phyloP scores from a whole-genome alignment of 1,139 yeast genomes.

The Citeromyces siamensis region DNA sequence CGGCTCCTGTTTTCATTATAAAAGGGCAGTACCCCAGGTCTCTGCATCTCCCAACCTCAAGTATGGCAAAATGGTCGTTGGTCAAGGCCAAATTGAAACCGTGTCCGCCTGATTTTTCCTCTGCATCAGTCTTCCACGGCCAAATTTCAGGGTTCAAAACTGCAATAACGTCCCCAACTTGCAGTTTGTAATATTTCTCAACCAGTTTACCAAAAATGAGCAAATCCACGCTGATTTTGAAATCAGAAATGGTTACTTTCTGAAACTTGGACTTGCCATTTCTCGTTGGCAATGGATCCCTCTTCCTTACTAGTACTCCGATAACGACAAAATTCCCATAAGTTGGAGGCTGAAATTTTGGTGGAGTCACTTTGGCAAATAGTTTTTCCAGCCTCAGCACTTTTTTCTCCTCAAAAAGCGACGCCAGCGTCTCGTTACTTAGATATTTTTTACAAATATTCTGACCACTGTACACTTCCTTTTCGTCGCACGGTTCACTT shows the following conservation, averaged over 20 bases:
- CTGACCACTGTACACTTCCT: conserved; percentile 19
- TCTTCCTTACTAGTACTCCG: conserved; percentile 54
- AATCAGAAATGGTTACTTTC: conserved; percentile 56
- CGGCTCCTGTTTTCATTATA: conserved; percentile 27
- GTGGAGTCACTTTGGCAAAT: conserved; percentile 55
- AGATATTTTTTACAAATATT: conserved; percentile 33
- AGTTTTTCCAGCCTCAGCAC: conserved; percentile 43
- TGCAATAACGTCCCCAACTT: conserved; percentile 64
- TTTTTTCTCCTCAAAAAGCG: conserved; percentile 31
- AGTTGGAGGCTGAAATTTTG: conserved; percentile 54
- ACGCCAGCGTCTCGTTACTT: conserved; percentile 19
- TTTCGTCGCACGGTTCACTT: conserved; percentile 15
- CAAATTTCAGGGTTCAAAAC: conserved; percentile 62
- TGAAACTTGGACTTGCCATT: conserved; percentile 39
- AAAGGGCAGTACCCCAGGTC: conserved; percentile 63
- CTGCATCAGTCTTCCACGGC: conserved; percentile 22
- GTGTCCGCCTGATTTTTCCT: conserved; percentile 12
- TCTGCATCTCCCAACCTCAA: conserved; percentile 65
- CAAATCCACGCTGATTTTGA: conserved; percentile 43
- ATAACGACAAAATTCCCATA: conserved; percentile 66
- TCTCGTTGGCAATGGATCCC: conserved; percentile 33
- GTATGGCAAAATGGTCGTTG: conserved; percentile 34
- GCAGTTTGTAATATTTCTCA: conserved; percentile 57
- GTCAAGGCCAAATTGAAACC: conserved; percentile 54
- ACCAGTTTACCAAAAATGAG: conserved; percentile 59